Percentiles rank a stretch among this genome's conserved stretches.
Conservation (phyloP, 2,329 filamentous ascomycete genomes). For the Phoma herbarum region DNA sequence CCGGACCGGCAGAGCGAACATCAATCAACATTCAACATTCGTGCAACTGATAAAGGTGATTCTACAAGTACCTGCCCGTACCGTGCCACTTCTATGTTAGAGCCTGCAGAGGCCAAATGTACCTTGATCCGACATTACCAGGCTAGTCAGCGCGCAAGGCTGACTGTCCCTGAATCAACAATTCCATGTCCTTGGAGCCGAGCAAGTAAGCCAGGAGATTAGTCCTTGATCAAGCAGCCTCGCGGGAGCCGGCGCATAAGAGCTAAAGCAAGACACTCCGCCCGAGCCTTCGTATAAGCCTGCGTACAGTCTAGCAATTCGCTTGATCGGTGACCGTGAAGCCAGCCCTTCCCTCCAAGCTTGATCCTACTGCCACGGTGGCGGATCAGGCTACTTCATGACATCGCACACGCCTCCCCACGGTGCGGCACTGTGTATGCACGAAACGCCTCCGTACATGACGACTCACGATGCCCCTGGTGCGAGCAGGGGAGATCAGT, state of each 20-base stretch:
- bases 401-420: conserved; percentile 32
- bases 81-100: conserved; percentile 26
- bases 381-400: conserved; percentile 33
- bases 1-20: conserved; percentile 1
- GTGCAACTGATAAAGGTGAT: conserved; percentile 5
- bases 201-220: conserved; percentile 18
- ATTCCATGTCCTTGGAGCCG: conserved; percentile 14
- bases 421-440: conserved; percentile 32
- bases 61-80: conserved; percentile 21
- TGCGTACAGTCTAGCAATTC: conserved; percentile 14
- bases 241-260: conserved; percentile 19
- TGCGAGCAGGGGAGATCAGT: conserved; percentile 27
- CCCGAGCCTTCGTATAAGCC: conserved; percentile 13
- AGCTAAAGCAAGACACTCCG: conserved; percentile 18
- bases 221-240: conserved; percentile 15
- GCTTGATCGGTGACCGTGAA: conserved; percentile 15
- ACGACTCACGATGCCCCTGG: conserved; percentile 19
- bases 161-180: conserved; percentile 18
- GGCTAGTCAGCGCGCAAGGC: conserved; percentile 22
- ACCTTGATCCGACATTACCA: conserved; percentile 36
- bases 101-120: conserved; percentile 31
- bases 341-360: conserved; percentile 16
- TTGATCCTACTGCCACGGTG: conserved; percentile 38
- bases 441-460: conserved; percentile 30
- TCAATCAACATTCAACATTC: conserved; percentile 1